Percentiles rank a stretch among this genome's conserved stretches.
phyloP scores from a whole-genome alignment of 495 filamentous ascomycete genomes.

The Geopyxis carbonaria region DNA sequence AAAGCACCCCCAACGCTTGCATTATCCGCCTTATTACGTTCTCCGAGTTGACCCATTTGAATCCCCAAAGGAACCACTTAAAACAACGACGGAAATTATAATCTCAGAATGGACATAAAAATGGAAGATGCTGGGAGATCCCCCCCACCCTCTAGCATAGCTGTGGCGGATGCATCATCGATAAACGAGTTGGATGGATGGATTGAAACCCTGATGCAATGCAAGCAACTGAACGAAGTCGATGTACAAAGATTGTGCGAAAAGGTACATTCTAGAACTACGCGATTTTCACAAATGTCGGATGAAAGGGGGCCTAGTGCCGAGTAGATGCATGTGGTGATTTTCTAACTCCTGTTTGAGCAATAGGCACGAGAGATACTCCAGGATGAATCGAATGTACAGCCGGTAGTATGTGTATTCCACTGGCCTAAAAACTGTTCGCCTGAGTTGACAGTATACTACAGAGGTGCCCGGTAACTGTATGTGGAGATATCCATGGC shows the following conservation, averaged over 20 bases:
- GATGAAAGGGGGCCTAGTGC: background rate
- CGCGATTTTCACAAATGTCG: background rate
- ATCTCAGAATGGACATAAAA: slow-evolving; percentile 76
- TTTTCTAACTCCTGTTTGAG: background rate
- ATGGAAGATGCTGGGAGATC: slow-evolving; percentile 91
- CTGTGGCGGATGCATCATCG: slow-evolving; percentile 61
- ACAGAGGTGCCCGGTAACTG: slow-evolving; percentile 90
- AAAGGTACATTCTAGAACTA: slow-evolving; percentile 46
- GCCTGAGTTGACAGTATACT: slow-evolving; percentile 3
- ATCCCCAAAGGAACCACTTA: no score
- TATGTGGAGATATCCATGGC: slow-evolving; percentile 86
- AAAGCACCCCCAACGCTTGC: no score
- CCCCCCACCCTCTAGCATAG: slow-evolving; percentile 61
- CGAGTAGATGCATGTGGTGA: background rate
- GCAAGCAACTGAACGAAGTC: slow-evolving; percentile 88
- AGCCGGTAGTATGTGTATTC: slow-evolving; percentile 70
- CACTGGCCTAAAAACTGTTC: background rate
- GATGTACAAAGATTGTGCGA: slow-evolving; percentile 96
- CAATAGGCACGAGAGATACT: slow-evolving; percentile 80
- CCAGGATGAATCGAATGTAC: slow-evolving; percentile 94
- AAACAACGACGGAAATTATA: no score
- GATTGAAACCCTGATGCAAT: slow-evolving; percentile 96
- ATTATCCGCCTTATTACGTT: no score
- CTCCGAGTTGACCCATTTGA: no score
- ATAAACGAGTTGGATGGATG: slow-evolving; percentile 91